phyloP scores from a whole-genome alignment of 2,329 filamentous ascomycete species.

The Thermomyces lanuginosus region DNA sequence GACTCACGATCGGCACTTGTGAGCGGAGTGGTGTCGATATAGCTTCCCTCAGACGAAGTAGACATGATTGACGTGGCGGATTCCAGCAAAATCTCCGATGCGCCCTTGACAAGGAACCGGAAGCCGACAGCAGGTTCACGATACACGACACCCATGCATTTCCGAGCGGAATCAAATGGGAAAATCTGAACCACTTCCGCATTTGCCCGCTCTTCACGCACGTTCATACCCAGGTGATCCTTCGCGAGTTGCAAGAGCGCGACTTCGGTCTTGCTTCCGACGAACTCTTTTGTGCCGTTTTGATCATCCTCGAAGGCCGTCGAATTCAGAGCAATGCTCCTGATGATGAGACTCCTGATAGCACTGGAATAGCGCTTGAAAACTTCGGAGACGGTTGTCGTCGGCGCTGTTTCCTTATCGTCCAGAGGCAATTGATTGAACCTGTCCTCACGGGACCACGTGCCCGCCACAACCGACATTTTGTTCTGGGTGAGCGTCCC shows the following conservation, averaged over 20 bases:
- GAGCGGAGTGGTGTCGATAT: constrained; percentile 12
- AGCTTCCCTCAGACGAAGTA: constrained; percentile 12
- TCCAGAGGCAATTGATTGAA: constrained; percentile 31
- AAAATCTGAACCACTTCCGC: constrained; percentile 49
- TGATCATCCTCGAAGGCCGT: constrained; percentile 62
- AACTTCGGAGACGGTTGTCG: constrained; percentile 12
- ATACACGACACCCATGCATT: constrained; percentile 42
- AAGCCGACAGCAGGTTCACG: constrained; percentile 23
- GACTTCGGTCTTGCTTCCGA: constrained; percentile 65
- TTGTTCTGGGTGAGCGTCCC: constrained; percentile 59
- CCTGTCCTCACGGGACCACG: constrained; percentile 42
- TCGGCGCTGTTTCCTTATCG: constrained; percentile 1
- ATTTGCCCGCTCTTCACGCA: constrained; percentile 46
- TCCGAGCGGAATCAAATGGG: constrained; percentile 59
- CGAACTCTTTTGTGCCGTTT: constrained; percentile 49
- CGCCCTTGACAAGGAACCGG: constrained; percentile 33
- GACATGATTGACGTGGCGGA: constrained; percentile 18
- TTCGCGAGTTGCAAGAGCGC: constrained; percentile 54
- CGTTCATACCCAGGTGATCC: constrained; percentile 50
- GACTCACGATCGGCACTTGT: constrained; percentile 13
- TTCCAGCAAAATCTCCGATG: constrained; percentile 30
- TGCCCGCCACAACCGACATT: constrained; percentile 61
- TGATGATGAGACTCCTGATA: constrained; percentile 21
- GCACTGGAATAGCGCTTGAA: constrained; percentile 18
- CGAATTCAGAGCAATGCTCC: constrained; percentile 36